phyloP scores from a whole-genome alignment of 2,329 filamentous ascomycete genomes.

The Clonostachys chloroleuca region DNA sequence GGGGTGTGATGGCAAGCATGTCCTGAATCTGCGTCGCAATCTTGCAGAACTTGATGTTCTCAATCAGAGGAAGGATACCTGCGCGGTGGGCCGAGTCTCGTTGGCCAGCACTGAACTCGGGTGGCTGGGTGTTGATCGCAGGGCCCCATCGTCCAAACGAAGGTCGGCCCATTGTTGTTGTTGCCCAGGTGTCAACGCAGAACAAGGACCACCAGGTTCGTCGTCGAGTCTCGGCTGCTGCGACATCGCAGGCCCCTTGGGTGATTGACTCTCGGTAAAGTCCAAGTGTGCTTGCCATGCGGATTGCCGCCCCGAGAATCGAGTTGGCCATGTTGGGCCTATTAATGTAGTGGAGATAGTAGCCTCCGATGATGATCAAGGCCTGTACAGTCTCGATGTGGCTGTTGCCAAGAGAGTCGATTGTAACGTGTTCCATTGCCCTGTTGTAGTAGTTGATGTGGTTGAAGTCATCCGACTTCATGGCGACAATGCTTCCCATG shows the following conservation, averaged over 20 bases:
- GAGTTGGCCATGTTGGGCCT: slow-evolving; percentile 71
- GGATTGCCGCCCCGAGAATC: slow-evolving; percentile 63
- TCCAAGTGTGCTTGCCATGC: slow-evolving; percentile 68
- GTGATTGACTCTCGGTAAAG: slow-evolving; percentile 54
- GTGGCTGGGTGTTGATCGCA: slow-evolving; percentile 62
- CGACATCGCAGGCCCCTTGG: slow-evolving; percentile 3
- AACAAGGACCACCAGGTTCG: slow-evolving; percentile 74
- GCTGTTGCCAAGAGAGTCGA: slow-evolving; percentile 43
- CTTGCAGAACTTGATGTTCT: slow-evolving; percentile 77
- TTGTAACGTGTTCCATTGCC: slow-evolving; percentile 60
- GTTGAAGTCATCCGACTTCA: slow-evolving; percentile 58
- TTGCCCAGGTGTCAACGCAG: slow-evolving; percentile 71
- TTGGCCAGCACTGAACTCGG: slow-evolving; percentile 46
- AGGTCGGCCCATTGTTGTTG: slow-evolving; percentile 65
- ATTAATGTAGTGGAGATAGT: slow-evolving; percentile 73
- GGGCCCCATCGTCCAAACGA: slow-evolving; percentile 64
- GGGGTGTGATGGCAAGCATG: slow-evolving; percentile 63
- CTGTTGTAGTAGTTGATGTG: slow-evolving; percentile 68
- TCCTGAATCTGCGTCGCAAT: slow-evolving; percentile 77
- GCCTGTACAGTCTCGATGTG: slow-evolving; percentile 18
- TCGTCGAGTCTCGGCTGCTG: slow-evolving; percentile 47
- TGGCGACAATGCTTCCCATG: slow-evolving; percentile 67
- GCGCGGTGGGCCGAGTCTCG: slow-evolving; percentile 54
- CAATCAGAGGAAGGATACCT: slow-evolving; percentile 65
- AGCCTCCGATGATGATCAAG: slow-evolving; percentile 56